phyloP scores from a whole-genome alignment of 352 stramenopile species.

The Phytophthora macrochlamydospora region DNA sequence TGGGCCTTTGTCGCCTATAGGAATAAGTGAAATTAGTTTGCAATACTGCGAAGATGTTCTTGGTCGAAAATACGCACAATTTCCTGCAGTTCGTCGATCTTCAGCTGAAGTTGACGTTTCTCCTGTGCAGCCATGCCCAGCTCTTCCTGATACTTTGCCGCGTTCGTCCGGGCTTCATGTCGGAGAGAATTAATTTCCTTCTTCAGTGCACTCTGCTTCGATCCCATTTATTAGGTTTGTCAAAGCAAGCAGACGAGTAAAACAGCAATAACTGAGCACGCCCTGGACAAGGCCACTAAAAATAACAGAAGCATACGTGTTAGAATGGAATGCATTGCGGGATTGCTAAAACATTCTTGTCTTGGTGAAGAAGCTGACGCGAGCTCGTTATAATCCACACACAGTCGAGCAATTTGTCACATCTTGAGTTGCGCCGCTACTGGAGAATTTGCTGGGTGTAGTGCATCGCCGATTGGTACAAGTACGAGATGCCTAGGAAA shows the following conservation, averaged over 20 bases:
- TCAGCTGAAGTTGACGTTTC: constrained; percentile 63
- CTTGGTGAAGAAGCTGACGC: background rate
- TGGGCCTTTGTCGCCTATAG: constrained; percentile 53
- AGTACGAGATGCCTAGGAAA: constrained; percentile 59
- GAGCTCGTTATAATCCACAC: background rate
- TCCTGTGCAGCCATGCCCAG: constrained; percentile 39
- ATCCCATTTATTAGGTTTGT: constrained; percentile 43
- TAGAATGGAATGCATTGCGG: constrained; percentile 8
- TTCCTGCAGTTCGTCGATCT: constrained; percentile 58
- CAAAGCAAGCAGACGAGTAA: background rate
- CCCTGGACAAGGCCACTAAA: constrained; percentile 15
- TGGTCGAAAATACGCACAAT: constrained; percentile 30
- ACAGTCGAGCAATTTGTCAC: background rate
- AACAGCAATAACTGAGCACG: background rate
- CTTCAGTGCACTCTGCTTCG: constrained; percentile 61
- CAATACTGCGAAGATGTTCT: too few species aligned
- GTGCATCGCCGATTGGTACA: constrained; percentile 56
- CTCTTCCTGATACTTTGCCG: constrained; percentile 46
- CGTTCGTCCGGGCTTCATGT: constrained; percentile 30
- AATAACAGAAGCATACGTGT: constrained; percentile 26
- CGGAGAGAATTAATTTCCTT: constrained; percentile 62
- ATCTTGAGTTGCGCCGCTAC: constrained; percentile 6
- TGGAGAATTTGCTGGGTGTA: constrained; percentile 41
- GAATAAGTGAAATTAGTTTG: too few species aligned
- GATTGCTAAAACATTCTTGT: constrained; percentile 4